phyloP scores from a whole-genome alignment of 2,329 filamentous ascomycete genomes.

The Aureobasidium sp. region DNA sequence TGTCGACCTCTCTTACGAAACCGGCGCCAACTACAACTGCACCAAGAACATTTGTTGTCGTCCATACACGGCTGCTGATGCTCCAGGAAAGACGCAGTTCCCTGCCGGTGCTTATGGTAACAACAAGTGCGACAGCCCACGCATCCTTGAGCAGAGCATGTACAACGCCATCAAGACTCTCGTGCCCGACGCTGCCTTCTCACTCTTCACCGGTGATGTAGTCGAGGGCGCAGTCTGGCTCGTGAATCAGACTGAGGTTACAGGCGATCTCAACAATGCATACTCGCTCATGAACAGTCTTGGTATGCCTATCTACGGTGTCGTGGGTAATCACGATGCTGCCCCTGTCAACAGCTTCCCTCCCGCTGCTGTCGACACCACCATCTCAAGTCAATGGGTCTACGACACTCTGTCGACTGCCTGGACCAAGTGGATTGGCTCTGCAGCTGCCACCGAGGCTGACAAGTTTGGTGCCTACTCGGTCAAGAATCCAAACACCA shows the following conservation, averaged over 20 bases:
- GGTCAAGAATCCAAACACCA: constrained; percentile 35
- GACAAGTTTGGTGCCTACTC: constrained; percentile 46
- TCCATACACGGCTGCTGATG: constrained; percentile 42
- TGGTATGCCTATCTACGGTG: constrained; percentile 43
- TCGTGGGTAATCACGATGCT: constrained; percentile 53
- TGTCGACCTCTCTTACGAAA: constrained; percentile 49
- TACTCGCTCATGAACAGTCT: constrained; percentile 42
- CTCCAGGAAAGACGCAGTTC: constrained; percentile 41
- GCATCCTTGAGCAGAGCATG: constrained; percentile 49
- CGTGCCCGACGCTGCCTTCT: constrained; percentile 42
- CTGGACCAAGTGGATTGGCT: constrained; percentile 45
- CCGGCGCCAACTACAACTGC: constrained; percentile 50
- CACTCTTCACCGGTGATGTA: constrained; percentile 56
- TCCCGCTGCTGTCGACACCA: constrained; percentile 28
- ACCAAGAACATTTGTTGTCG: constrained; percentile 55
- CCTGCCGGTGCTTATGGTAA: constrained; percentile 50
- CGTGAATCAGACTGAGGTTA: constrained; percentile 29
- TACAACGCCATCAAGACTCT: constrained; percentile 34
- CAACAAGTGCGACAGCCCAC: constrained; percentile 47
- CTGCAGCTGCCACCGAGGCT: constrained; percentile 29
- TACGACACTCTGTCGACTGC: constrained; percentile 43
- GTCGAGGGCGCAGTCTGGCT: constrained; percentile 45
- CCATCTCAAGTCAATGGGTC: constrained; percentile 44
- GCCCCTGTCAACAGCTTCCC: constrained; percentile 23
- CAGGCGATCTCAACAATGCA: constrained; percentile 37